Evolutionary conservation across 2,329 filamentous ascomycete genomes (phyloP), one percentile per base, ranked within the genome.

Genomic region (Thelonectria rubi): DNA sequence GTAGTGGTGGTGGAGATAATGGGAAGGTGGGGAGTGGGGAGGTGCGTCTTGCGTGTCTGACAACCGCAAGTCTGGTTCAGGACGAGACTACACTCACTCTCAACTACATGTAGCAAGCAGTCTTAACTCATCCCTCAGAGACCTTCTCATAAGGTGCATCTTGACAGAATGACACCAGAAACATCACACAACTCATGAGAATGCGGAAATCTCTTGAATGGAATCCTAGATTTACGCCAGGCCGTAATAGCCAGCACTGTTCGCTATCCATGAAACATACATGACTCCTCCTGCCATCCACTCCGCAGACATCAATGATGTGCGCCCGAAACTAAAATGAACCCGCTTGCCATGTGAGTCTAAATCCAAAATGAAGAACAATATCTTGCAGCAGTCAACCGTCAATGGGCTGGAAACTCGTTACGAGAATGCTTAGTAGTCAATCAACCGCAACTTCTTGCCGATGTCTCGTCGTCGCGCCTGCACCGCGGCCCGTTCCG

Each of bases 381-480:
- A 10, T 10, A 45, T 21, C 10, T 21, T 24, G 21, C 12, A 47
- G 42, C n/a, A 48, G 15, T 12, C 26, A 43, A n/a, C 37, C 39
- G 3, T 34, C 17, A 17, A 50, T 15, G n/a, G 30, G 12, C 32
- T 46, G 24, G 26, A 26, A 45, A 47, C 20, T 40, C 21, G 21
- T 49, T 47, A 10, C 10, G 43, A 47, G 18, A 21, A 47, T 60
- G 39, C 50, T 79, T 64, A 92, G 68, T 91, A 92, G 67, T 93
- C 90, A 55, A 84, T 85, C 73, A 93, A 73, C 65, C 88, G 81
- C 74, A 94, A 72, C 77, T 91, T 91, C 83, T 92, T 90, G 34
- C 91, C 91, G 8, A 94, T 85, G 63, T 92, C 89, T 67, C 89
- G 82, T 64, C 90, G 81, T 60, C 83, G 77, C 7, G 84, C 84